Percentiles rank a stretch among this genome's conserved stretches.
These are phyloP conservation scores for Claviceps maximensis DNA, from an alignment of 2,329 filamentous ascomycete species.

Conservation along the genomic window DNA sequence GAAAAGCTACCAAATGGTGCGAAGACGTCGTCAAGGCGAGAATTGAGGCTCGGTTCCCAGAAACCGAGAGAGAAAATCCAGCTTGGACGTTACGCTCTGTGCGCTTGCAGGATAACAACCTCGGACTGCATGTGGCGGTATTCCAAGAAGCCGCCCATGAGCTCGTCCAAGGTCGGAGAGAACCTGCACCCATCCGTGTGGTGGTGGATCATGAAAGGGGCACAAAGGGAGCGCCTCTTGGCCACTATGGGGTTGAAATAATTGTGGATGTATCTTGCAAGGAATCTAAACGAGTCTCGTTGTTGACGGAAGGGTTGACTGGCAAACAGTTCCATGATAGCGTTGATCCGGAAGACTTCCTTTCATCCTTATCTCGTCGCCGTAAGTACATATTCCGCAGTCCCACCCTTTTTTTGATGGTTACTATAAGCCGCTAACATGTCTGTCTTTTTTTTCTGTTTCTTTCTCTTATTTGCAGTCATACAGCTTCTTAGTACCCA, in stretches of 20 bases:
- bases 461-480: conserved; percentile 34
- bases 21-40: conserved; percentile 82
- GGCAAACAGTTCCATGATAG: conserved; percentile 63
- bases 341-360: conserved; percentile 56
- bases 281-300: conserved; percentile 35
- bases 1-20: conserved; percentile 59
- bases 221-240: conserved; percentile 51
- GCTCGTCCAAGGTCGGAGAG: conserved; percentile 48
- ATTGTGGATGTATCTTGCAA: conserved; percentile 47
- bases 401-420: background rate
- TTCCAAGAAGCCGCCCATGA: conserved; percentile 57
- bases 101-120: conserved; percentile 45
- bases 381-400: conserved; percentile 31
- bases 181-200: conserved; percentile 56
- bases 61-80: conserved; percentile 67
- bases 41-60: conserved; percentile 72
- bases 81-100: conserved; percentile 69
- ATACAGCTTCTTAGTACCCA: conserved; percentile 59
- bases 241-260: conserved; percentile 59
- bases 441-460: conserved; percentile 11
- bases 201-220: conserved; percentile 59
- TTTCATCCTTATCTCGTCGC: conserved; percentile 61
- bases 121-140: conserved; percentile 52
- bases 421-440: background rate
- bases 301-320: conserved; percentile 48